Base-by-base conservation (phyloP, 495 filamentous ascomycete species). In the Friedmanniomyces endolithicus region DNA sequence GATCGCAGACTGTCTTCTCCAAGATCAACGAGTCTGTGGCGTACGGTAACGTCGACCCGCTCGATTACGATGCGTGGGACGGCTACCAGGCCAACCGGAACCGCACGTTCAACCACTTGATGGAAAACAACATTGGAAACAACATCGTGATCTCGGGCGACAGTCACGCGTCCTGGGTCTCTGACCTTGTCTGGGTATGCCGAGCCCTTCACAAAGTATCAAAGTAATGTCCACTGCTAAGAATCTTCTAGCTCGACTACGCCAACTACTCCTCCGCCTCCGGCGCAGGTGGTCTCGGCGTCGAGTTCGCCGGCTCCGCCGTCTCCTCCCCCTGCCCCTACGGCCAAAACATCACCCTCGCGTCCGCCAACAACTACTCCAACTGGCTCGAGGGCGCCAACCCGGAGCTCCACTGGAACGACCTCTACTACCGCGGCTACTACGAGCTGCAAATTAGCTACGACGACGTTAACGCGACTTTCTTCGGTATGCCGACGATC, bases 101-200 rank as follows among this genome's bases (percentile, higher is more conserved):
- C 65, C 71, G 83, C 4, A 84, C 82, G 6, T 67, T 84, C 25
- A 61, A 74, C 39, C 71, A 74, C 41, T 65, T 85, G 11, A 80
- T 77, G 56, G 72, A 79, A 22, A 74, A 82, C 64, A 71, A 77
- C 14, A 84, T 85, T 62, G 68, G 64, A 17, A 85, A 86, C 70
- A 84, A 78, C 53, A 75, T 86, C 56, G 77, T 85, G 60, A 72
- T 86, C 31, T 72, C 81, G 0, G 82, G 82, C 19, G 82, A 85
- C 59, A 72, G 70, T 44, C 83, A 86, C 62, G 75, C 77, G 14
- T 73, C 75, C 22, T 84, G 80, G 80, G 82, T 80, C 34, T 76
- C 74, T 33, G 81, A 85, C 55, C 70, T 85, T n/a, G 78, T 75
- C 56, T 84, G 80, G 47, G 44, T 47, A 47, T 24, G 44, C 23